These are phyloP conservation scores for Croton setiger DNA, from an alignment of 441 rosid species.

Conservation along the genomic window DNA sequence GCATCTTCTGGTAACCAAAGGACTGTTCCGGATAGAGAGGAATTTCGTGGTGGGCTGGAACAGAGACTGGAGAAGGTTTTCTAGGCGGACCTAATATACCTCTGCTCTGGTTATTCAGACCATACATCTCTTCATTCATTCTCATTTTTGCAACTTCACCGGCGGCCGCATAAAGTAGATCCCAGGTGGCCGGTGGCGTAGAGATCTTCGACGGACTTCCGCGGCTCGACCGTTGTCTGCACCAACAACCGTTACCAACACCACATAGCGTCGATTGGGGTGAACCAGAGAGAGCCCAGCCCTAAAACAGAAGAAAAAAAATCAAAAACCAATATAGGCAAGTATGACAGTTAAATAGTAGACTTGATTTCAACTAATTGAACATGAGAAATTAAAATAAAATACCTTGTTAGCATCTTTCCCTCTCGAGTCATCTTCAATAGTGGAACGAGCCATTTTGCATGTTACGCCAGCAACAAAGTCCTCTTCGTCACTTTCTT, in stretches of 20 bases:
- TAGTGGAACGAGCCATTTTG: constrained; percentile 44
- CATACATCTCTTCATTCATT: constrained; percentile 31
- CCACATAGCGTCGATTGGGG: constrained; percentile 59
- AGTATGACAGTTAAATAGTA: neutral
- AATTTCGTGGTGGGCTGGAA: constrained; percentile 24
- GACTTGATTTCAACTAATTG: neutral
- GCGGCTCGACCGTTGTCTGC: constrained; percentile 30
- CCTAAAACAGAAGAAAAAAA: constrained; percentile 25
- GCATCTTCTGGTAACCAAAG: constrained; percentile 49
- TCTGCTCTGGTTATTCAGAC: constrained; percentile 15
- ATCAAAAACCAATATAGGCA: neutral
- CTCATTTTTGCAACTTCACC: constrained; percentile 52
- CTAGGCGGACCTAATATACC: constrained; percentile 33
- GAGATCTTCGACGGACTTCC: constrained; percentile 37
- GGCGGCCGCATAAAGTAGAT: constrained; percentile 53
- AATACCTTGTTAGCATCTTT: constrained; percentile 32
- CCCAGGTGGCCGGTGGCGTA: constrained; percentile 48
- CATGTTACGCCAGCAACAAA: constrained; percentile 43
- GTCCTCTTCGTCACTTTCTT: constrained; percentile 60
- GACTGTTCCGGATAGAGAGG: constrained; percentile 32
- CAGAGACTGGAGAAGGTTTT: constrained; percentile 27
- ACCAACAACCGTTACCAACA: constrained; percentile 36
- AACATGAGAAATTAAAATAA: neutral
- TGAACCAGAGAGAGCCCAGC: constrained; percentile 36
- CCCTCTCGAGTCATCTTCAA: constrained; percentile 33